Base-by-base conservation (phyloP, 1,139 yeast genomes). In the Diutina rugosa region DNA sequence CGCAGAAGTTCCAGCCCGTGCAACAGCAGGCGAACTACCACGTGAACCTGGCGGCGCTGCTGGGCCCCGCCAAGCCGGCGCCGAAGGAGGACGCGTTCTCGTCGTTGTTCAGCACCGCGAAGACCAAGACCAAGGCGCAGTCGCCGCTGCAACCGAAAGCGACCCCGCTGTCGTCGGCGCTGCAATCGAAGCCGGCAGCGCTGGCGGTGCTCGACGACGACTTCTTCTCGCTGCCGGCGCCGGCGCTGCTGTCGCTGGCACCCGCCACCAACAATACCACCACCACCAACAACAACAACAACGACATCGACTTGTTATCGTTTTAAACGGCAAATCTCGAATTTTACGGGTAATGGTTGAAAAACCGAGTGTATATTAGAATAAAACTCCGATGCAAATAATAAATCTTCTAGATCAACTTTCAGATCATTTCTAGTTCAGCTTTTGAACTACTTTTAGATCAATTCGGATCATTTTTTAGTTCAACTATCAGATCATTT, bases 21-120 rank as follows among this genome's bases (percentile, higher is more conserved):
- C 44, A 35, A 32, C 32, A 45, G 16, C 55, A 45, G 21, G 46
- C 48, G n/a, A 35, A 45, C 55, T 16, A 46, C 51, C 30, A 9
- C 44, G 41, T 18, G 14, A 29, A 9, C 44, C 49, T 62, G 56
- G 53, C 59, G 56, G 41, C 63, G 56, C 56, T 65, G 60, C n/a
- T 8, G 38, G 70, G 73, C 3, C 69, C 75, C 8, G 64, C 77
- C 32, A 71, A 72, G 60, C 65, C 72, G 41, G 56, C 63, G 5
- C 78, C 77, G 61, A 77, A 73, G 60, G 96, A 89, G 69, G 53
- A 49, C 21, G 95, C 95, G 0, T 90, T 90, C 69, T 87, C 95
- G 45, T 85, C 90, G 21, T 75, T 90, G 62, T 88, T 93, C 74
- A 76, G 85, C 18, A 71, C 84, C 21, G 95, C 96, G 9, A 82